Evolutionary conservation across 148 eudicot genomes (phyloP), one percentile per base, ranked within the genome.

Genomic region (Amaranthus palmeri): DNA sequence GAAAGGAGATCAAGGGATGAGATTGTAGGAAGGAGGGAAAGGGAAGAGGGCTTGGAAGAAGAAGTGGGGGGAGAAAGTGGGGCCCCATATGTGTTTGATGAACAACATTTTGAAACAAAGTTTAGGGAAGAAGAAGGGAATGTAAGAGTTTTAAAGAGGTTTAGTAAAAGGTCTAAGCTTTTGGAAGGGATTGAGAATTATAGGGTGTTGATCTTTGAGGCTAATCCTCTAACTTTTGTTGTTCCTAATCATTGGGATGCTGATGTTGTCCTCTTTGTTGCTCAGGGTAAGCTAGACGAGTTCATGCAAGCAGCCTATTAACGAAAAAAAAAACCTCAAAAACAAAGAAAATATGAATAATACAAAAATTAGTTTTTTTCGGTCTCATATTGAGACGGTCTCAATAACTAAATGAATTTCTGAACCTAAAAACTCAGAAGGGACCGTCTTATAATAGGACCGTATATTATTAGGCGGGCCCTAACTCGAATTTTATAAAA

Each of bases 191-290:
- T 93, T 62, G 85, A 87, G 74, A 89, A 91, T 65, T 87, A 54
- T 65, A 86, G 98, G 68, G 79, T 93, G 61, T 58, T 77, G 14
- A 70, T 93, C 54, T 81, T 89, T 54, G 92, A 91, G 81, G 83
- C 92, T 42, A 77, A 88, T 53, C 98, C 98, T 59, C 90, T 81
- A 54, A 89, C 97, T 54, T 89, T 95, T 58, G 9, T 89, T 8
- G 55, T 82, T 2, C 98, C 98, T 17, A 82, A 68, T 3, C 90
- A 95, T 53, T 73, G 68, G 74, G 96, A 93, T 74, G 98, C 97
- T 40, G 91, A 93, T 13, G 45, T 61, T 46, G 6, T 91, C 42
- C 6, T 85, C 80, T 91, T 86, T 69, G 97, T 93, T 65, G 90
- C 86, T 5, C 71, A 80, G 4, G 97, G 97, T 91, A 43, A 6